Base-by-base conservation (phyloP, 495 filamentous ascomycete genomes). In the Copromyces sp. region DNA sequence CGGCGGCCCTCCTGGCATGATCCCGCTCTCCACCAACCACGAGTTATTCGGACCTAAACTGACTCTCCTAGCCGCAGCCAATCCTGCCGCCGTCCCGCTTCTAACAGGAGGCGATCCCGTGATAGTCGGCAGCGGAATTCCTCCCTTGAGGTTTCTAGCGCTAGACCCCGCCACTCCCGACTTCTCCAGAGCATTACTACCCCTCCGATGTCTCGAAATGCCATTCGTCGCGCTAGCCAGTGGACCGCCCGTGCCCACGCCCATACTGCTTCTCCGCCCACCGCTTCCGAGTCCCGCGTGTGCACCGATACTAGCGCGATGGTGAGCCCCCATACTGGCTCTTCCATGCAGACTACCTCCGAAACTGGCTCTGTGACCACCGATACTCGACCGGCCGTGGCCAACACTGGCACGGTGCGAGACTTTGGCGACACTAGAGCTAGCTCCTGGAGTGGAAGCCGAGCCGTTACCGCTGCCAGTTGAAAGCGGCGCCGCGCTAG, bases 181-280 rank as follows among this genome's bases (percentile, higher is more conserved):
- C 53, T 65, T 65, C 29, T 65, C 53, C 14, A 65, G 29, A 12
- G 8, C 8, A 8, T 74, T 68, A 69, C 82, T 85, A 14, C 79
- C 77, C 1, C 84, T 76, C 20, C 84, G 77, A 39, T 82, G 76
- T 17, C 84, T 73, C 12, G 82, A 84, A 71, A 86, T 83, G 40
- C 84, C 84, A 74, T 85, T 85, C 2, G 83, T 78, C 73, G 79
- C 78, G 70, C 81, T 83, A 2, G 83, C 75, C 9, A 81, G 73
- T 9, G 83, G 74, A 1, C 79, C 79, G 53, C 53, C 29, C 39
- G 11, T 6, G 53, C 53, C 53, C 24, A 35, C 29, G 29, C 53
- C 53, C 29, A 65, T 35, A 17, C 53, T 65, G 53, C 29, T 65
- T 65, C 53, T 65, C 53, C 53, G 53, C 3, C 53, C 53, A 35